Percentiles rank a stretch among this genome's conserved stretches.
Evolutionary conservation across 2,329 filamentous ascomycete genomes (phyloP).

Genomic region (Tolypocladium cylindrosporum): DNA sequence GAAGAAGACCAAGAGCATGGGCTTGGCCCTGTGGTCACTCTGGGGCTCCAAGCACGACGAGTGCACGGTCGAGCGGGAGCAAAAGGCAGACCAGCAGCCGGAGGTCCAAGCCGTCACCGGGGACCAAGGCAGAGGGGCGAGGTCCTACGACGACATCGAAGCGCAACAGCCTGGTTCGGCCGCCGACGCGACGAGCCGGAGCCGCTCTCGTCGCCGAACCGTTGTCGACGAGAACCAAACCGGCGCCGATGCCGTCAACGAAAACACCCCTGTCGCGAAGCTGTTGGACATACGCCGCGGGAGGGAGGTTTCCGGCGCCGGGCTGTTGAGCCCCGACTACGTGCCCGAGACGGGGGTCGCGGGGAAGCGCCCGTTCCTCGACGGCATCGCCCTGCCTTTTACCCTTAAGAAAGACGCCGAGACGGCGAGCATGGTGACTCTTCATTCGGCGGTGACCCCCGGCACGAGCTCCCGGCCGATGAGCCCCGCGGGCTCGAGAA

Average conservation of each 20-base stretch:
- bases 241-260: constrained; percentile 18
- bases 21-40: constrained; percentile 71
- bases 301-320: constrained; percentile 26
- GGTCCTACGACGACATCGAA: constrained; percentile 29
- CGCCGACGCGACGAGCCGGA: constrained; percentile 17
- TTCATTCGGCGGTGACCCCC: constrained; percentile 33
- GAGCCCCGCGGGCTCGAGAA: constrained; percentile 13
- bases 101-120: constrained; percentile 21
- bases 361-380: constrained; percentile 55
- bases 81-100: constrained; percentile 33
- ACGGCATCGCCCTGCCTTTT: constrained; percentile 65
- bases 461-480: constrained; percentile 21
- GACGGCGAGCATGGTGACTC: constrained; percentile 61
- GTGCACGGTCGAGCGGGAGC: constrained; percentile 52
- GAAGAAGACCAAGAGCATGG: constrained; percentile 58
- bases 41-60: constrained; percentile 90
- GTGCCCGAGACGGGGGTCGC: constrained; percentile 38
- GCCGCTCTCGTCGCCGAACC: constrained; percentile 31
- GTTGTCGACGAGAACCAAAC: constrained; percentile 44
- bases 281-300: constrained; percentile 32
- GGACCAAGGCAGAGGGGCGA: constrained; percentile 32
- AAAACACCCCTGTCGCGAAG: constrained; percentile 32
- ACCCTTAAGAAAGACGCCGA: constrained; percentile 53
- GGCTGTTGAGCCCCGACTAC: constrained; percentile 32
- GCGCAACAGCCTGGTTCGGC: constrained; percentile 21